These are phyloP conservation scores for Lasiosphaeria miniovina DNA, from an alignment of 495 filamentous ascomycete genomes.

Conservation along the genomic window DNA sequence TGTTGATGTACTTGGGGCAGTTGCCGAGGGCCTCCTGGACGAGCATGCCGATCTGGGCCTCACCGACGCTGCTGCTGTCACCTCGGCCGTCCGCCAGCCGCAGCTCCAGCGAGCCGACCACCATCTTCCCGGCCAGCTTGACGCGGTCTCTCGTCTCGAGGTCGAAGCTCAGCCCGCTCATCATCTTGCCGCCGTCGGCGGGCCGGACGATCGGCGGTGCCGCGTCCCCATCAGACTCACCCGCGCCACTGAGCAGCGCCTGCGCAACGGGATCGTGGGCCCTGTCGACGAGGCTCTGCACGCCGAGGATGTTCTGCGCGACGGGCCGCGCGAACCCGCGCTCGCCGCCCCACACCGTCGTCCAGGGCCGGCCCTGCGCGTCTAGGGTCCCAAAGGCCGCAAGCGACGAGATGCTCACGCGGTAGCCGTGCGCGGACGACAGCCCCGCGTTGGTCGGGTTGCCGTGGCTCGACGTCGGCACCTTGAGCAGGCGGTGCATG, in stretches of 20 bases:
- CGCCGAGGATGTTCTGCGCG: conserved; percentile 54
- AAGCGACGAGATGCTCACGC: conserved; percentile 58
- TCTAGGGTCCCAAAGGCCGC: conserved; percentile 71
- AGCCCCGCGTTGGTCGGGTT: conserved; percentile 63
- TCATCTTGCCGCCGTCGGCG: conserved; percentile 33
- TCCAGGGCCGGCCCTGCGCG: conserved; percentile 63
- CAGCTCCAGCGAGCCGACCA: conserved; percentile 50
- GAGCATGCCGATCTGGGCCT: conserved; percentile 63
- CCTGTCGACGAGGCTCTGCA: conserved; percentile 56
- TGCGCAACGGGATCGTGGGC: conserved; percentile 63
- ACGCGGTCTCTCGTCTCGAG: conserved; percentile 57
- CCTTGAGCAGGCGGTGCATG: conserved; percentile 30
- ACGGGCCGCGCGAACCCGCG: conserved; percentile 60
- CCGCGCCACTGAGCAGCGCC: conserved; percentile 42
- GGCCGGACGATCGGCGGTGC: conserved; percentile 23
- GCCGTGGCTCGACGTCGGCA: conserved; percentile 30
- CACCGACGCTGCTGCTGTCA: conserved; percentile 33
- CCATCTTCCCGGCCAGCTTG: conserved; percentile 51
- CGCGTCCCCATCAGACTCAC: conserved; percentile 17
- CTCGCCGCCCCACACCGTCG: conserved; percentile 70
- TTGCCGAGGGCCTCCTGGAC: conserved; percentile 72
- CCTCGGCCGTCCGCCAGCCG: conserved; percentile 16
- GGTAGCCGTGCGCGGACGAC: conserved; percentile 48
- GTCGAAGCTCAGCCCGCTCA: conserved; percentile 64
- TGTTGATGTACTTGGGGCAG: conserved; percentile 82